Conservation (phyloP, 2,329 filamentous ascomycete genomes). For the Neonectria coccinea region DNA sequence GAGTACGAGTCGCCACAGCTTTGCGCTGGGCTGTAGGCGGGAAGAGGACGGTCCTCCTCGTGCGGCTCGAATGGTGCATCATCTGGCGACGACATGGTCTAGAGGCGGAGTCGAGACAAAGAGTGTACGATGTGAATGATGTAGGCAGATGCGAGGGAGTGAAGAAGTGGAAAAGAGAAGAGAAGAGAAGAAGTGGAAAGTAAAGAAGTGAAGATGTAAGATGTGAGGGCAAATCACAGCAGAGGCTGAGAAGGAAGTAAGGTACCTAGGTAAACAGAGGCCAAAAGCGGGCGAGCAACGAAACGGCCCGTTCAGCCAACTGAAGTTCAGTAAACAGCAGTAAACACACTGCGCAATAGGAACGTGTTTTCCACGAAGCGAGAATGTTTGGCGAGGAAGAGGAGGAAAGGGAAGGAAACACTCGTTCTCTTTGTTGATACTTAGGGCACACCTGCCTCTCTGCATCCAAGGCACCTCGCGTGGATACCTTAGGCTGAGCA, state of each 20-base stretch:
- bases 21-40: not conserved
- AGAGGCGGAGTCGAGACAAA: not conserved
- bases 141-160: not conserved
- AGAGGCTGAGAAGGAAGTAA: slow-evolving; percentile 6
- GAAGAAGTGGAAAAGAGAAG: not conserved
- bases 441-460: not conserved
- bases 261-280: not conserved
- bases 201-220: not conserved
- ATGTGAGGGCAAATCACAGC: not conserved
- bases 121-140: not conserved
- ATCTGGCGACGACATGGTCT: not conserved
- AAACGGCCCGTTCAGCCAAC: not conserved
- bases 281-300: not conserved
- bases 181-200: not conserved
- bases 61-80: not conserved
- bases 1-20: slow-evolving; percentile 15
- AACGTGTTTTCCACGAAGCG: not conserved
- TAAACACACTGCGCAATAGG: not conserved
- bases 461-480: not conserved
- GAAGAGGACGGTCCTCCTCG: not conserved
- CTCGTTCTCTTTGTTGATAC: not conserved
- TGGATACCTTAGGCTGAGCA: not conserved
- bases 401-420: not conserved
- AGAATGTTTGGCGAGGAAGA: not conserved
- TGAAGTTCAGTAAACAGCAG: not conserved